These are phyloP conservation scores for Skeletonema menzelii DNA, from an alignment of 108 stramenopile genomes.

Conservation along the genomic window DNA sequence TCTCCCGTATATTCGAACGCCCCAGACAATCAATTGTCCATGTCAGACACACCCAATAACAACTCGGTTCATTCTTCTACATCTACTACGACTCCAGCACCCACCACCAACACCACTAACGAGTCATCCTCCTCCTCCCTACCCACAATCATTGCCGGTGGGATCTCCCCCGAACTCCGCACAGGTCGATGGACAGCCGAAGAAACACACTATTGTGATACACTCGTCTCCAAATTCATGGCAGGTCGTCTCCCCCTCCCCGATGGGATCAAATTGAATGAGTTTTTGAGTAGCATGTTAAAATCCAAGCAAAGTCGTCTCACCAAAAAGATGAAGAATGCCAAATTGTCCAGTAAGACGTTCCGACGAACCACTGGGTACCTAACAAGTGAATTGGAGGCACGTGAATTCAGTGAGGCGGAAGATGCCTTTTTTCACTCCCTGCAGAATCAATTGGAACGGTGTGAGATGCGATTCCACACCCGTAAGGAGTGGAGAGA, in stretches of 20 bases:
- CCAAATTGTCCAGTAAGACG: slow-evolving; percentile 68
- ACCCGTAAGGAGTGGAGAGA: slow-evolving; percentile 87
- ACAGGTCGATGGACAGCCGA: slow-evolving; percentile 86
- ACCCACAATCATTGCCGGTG: neutral
- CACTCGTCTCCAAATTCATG: slow-evolving; percentile 77
- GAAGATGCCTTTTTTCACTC: slow-evolving; percentile 76
- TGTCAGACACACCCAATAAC: neutral
- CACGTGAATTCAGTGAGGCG: slow-evolving; percentile 62
- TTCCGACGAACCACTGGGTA: slow-evolving; percentile 51
- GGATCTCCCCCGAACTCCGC: slow-evolving; percentile 29
- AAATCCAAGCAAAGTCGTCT: slow-evolving; percentile 85
- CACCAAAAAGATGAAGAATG: slow-evolving; percentile 93
- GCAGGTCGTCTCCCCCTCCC: slow-evolving; percentile 67
- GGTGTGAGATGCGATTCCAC: slow-evolving; percentile 83
- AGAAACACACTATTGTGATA: slow-evolving; percentile 80
- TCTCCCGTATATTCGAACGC: no score
- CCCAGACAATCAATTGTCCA: neutral
- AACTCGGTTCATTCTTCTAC: neutral
- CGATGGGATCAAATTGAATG: slow-evolving; percentile 81
- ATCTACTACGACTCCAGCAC: neutral
- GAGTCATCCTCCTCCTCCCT: neutral
- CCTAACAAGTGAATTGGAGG: slow-evolving; percentile 51
- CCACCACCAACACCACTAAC: neutral
- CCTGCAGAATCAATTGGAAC: slow-evolving; percentile 56
- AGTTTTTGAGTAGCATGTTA: slow-evolving; percentile 79